These are phyloP conservation scores for Blastomyces silverae DNA, from an alignment of 2,329 filamentous ascomycete species.

Conservation along the genomic window DNA sequence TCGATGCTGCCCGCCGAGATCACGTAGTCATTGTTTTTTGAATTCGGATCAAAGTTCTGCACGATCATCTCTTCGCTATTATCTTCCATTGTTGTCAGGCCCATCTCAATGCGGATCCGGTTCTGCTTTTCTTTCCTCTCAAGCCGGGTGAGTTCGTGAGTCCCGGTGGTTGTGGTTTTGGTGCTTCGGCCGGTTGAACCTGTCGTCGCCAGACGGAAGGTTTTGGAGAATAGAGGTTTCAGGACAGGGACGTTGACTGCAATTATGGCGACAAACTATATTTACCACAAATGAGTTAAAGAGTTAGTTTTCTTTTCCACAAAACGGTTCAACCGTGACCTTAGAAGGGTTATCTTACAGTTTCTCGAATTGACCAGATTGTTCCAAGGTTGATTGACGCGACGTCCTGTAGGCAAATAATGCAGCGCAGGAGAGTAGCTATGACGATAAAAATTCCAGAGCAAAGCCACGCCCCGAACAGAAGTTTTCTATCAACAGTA, in stretches of 20 bases:
- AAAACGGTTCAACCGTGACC: neutral
- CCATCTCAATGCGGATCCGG: conserved; percentile 14
- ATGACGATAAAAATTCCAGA: conserved; percentile 43
- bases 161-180: neutral
- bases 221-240: conserved; percentile 36
- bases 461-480: conserved; percentile 38
- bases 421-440: conserved; percentile 40
- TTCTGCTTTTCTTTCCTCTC: conserved; percentile 11
- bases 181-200: conserved; percentile 11
- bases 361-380: conserved; percentile 43
- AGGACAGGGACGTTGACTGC: conserved; percentile 41
- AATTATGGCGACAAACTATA: conserved; percentile 41
- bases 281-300: neutral
- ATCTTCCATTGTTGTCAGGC: conserved; percentile 13
- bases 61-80: conserved; percentile 16
- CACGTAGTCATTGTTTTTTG: conserved; percentile 11
- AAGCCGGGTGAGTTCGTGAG: conserved; percentile 14
- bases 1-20: conserved; percentile 14
- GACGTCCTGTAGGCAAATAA: conserved; percentile 35
- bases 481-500: conserved; percentile 30
- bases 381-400: conserved; percentile 36
- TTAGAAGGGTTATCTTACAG: conserved; percentile 24
- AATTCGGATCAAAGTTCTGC: conserved; percentile 11
- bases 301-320: neutral
- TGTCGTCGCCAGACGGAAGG: conserved; percentile 18